phyloP scores from a whole-genome alignment of 805 yeast species.

The Metschnikowia matae region DNA sequence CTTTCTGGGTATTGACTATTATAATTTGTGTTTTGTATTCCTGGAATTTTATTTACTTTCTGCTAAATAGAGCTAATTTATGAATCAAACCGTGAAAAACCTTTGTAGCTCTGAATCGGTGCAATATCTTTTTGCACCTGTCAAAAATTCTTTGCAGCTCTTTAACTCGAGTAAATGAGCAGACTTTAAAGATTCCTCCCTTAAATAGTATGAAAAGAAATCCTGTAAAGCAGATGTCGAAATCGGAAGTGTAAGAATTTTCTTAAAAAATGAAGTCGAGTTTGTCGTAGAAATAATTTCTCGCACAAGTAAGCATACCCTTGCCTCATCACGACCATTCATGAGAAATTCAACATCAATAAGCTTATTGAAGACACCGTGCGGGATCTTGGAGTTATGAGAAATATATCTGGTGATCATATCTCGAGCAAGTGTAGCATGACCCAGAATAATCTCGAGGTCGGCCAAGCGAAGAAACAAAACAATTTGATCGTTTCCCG shows the following conservation, averaged over 20 bases:
- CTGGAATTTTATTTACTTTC: not conserved
- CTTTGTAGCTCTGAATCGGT: not conserved
- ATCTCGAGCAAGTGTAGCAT: conserved; percentile 36
- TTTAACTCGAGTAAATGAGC: not conserved
- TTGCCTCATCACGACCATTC: conserved; percentile 22
- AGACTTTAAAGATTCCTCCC: not conserved
- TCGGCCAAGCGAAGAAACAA: conserved; percentile 42
- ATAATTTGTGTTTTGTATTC: not conserved
- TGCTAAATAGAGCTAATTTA: not conserved
- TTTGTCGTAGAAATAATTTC: conserved; percentile 28
- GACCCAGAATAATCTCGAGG: conserved; percentile 36
- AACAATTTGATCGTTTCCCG: conserved; percentile 20
- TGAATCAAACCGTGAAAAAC: not conserved
- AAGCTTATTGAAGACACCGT: conserved; percentile 40
- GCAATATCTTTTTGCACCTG: not conserved
- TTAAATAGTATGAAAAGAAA: conserved; percentile 1
- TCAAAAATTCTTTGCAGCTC: not conserved
- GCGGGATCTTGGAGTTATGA: conserved; percentile 21
- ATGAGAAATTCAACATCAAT: conserved; percentile 39
- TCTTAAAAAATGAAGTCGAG: conserved; percentile 3
- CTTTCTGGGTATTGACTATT: conserved; percentile 7
- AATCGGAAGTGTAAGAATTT: conserved; percentile 1
- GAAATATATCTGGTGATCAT: conserved; percentile 26
- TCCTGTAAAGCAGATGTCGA: not conserved
- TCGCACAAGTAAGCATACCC: conserved; percentile 25